Base-by-base conservation (phyloP, 148 eudicot genomes). In the Nepenthes gracilis region DNA sequence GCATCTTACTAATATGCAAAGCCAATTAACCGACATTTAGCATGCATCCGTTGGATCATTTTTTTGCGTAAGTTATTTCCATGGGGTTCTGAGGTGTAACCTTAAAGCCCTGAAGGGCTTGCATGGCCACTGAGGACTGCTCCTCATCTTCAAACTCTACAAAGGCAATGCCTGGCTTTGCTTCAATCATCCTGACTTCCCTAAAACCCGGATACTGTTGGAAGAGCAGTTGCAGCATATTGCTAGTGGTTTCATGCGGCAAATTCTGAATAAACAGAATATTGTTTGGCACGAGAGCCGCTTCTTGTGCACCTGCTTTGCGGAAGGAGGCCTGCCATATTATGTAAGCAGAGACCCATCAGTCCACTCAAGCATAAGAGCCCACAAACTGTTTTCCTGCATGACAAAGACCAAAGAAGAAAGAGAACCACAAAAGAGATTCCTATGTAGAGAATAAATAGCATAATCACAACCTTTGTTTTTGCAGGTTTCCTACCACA, bases 111-210 rank as follows among this genome's bases (percentile, higher is more conserved):
- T 85, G 94, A 60, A 88, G 97, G 57, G 83, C 84, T 68, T 88
- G 83, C 97, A 92, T 88, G 65, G 97, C 96, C 47, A 84, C 74
- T 15, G 90, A 67, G 13, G 97, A 80, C 57, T 81, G 83, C 34
- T 77, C 73, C 55, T 92, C 97, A 51, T 88, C 82, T 40, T 85
- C 94, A 73, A 80, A 92, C 69, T 92, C 97, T 55, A 92, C 90
- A 71, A 88, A 92, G 3, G 97, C 97, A 56, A 92, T 88, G 61
- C 97, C 97, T 35, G 97, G 97, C 73, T 88, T 92, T 60, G 97
- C 94, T 48, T 81, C 96, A 38, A 88, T 79, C 85, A 88, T 78
- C 58, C 97, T 75, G 64, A 92, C 96, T 84, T 92, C 97, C 62
- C 78, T 85, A 71, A 83, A 92, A 43, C 97, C 97, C 33, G 96